phyloP scores from a whole-genome alignment of 2,329 filamentous ascomycete genomes.

The Blastomyces emzantsi region DNA sequence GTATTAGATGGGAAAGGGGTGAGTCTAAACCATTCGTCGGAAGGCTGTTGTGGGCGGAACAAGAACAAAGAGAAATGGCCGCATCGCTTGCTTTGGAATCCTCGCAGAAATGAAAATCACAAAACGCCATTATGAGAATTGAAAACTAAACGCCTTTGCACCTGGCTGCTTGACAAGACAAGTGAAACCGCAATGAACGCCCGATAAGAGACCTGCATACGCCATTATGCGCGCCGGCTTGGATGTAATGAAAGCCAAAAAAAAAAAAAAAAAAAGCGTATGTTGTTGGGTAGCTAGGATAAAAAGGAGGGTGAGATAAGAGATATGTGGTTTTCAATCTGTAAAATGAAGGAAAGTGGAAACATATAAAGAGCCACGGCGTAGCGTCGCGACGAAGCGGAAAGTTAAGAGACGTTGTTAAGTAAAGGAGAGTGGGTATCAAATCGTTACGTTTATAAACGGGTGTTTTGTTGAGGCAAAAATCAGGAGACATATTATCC shows the following conservation, averaged over 20 bases:
- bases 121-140: constrained; percentile 3
- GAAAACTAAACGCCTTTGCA: not conserved
- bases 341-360: not conserved
- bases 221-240: constrained; percentile 4
- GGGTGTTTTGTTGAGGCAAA: not conserved
- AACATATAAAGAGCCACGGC: not conserved
- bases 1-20: too few relatives aligned
- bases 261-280: not conserved
- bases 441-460: not conserved
- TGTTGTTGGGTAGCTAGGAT: not conserved
- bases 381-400: not conserved
- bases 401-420: not conserved
- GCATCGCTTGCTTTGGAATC: not conserved
- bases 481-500: not conserved
- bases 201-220: not conserved
- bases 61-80: not conserved
- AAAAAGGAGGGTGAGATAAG: not conserved
- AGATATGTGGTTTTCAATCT: not conserved
- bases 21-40: not conserved
- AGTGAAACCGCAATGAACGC: not conserved
- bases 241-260: not conserved
- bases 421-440: not conserved
- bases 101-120: not conserved
- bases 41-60: not conserved
- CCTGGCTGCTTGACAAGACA: not conserved